Evolutionary conservation across 306 rosid genomes (phyloP), one percentile per base, ranked within the genome.

Genomic region (Lathyrus tuberosus): DNA sequence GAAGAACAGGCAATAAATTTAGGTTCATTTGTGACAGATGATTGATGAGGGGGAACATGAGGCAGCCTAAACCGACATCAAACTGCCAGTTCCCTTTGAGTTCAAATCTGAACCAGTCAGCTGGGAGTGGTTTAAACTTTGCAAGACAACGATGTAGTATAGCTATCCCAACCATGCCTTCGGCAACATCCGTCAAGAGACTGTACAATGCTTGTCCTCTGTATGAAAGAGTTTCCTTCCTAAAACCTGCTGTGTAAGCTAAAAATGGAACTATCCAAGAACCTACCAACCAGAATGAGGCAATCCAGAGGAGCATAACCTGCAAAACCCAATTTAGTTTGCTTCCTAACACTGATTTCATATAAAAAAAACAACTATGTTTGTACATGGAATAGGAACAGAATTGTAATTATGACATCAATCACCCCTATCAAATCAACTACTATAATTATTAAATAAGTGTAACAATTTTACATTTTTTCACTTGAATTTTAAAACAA

Each of bases 251-350:
- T 16, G 72, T 71, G 81, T 83, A 76, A 47, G 86, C 84, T 72
- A 86, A 69, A 40, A 83, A 76, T 38, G 86, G 88, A 59, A 86
- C 82, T 73, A 83, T 71, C 91, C 91, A 86, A 74, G 91, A 83
- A 47, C 88, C 88, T 73, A 81, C 73, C 4, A 86, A 83, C 88
- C 91, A 83, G 74, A 81, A 86, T 59, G 88, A 83, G 65, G 86
- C 77, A 62, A 85, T 82, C 89, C 86, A 85, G 26, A 85, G 86
- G 35, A 85, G 84, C 84, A 79, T 85, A 74, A 85, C 89, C 89
- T 85, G 83, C 81, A 79, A 67, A 70, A 74, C 44, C 56, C 74
- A 67, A 70, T 65, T 76, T 72, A 80, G 76, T 71, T 70, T 42
- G 61, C 52, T 52, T 42, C 56, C 18, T 26, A 68, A 8, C 62